Percentiles rank a stretch among this genome's conserved stretches.
Evolutionary conservation across 345 rosid species (phyloP).

Genomic region (Pelargonium nanum): DNA sequence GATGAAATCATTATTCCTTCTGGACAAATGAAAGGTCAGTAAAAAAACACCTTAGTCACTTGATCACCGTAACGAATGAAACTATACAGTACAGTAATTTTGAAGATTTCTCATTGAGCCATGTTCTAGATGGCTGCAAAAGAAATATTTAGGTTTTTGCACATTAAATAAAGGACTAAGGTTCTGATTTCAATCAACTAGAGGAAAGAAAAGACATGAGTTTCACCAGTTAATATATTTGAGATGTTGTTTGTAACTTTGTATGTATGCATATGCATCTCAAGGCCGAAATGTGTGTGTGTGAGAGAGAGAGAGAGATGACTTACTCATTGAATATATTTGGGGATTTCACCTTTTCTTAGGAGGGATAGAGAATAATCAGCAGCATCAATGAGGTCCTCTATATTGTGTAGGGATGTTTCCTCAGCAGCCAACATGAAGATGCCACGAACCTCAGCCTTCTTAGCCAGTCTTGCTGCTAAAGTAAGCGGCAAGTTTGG

Average conservation of each 20-base stretch:
- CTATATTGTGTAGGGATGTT: conserved; percentile 31
- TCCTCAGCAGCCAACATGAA: conserved; percentile 37
- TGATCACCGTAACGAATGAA: neutral
- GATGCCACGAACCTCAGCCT: conserved; percentile 39
- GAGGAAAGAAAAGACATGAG: neutral
- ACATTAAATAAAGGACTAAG: neutral
- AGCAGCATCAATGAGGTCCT: conserved; percentile 34
- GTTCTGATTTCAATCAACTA: neutral
- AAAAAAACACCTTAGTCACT: neutral
- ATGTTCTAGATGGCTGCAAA: neutral
- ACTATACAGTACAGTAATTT: neutral
- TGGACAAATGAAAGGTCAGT: neutral
- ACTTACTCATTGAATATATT: conserved; percentile 18
- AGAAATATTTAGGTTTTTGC: neutral
- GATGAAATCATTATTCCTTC: neutral
- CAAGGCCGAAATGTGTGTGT: neutral
- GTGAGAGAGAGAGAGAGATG: neutral
- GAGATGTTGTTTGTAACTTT: neutral
- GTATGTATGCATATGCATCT: neutral
- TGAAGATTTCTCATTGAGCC: neutral
- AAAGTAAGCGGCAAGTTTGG: conserved; percentile 29
- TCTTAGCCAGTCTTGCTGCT: conserved; percentile 39
- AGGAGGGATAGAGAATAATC: conserved; percentile 32
- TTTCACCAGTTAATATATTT: neutral
- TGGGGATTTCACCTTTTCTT: conserved; percentile 35